Evolutionary conservation across 1,284 basidiomycete species (phyloP), one percentile per base, ranked within the genome.

Genomic region (Heterobasidion irregulare): DNA sequence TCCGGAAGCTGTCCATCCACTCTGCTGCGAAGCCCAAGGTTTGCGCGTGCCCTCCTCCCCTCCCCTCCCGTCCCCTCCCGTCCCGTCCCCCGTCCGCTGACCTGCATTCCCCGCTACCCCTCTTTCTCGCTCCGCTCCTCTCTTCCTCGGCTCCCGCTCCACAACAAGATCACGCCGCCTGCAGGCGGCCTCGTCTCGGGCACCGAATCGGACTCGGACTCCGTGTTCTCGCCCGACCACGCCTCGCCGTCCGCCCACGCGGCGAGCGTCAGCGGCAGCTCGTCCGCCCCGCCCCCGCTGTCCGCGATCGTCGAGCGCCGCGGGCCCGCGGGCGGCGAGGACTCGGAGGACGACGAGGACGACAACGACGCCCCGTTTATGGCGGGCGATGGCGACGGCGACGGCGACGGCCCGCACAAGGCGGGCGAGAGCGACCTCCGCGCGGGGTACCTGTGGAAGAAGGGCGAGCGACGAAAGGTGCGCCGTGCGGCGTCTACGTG

Each of bases 381-480:
- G 41, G 46, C n/a, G 8, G 10, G 15, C 46, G 9, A 10, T 68
- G 56, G 69, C 65, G 9, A 10, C 68, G 56, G 69, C 65, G 48
- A 69, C 62, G 52, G 55, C 34, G 57, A 45, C 43, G 54, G 55
- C 36, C 60, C 56, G 36, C 36, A 61, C 58, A 71, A 78, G 65
- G 70, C 76, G 58, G 79, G 84, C 56, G 92, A 94, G 67, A 80
- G 80, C 52, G 85, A 92, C 43, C 79, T 97, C 67, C 96, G 94
- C 72, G 84, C 87, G 19, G 95, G 95, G 2, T 97, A 94, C 73
- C 74, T 98, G 52, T 88, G 84, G 79, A 98, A 98, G 79, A 96
- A 94, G 75, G 95, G 96, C 61, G 94, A 98, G 72, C 83, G 94
- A 59, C 79, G 97, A 70, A 98, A 98, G 87, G 94, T 94, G 62